Base-by-base conservation (phyloP, 1,284 basidiomycete genomes). In the Ganoderma sinense region DNA sequence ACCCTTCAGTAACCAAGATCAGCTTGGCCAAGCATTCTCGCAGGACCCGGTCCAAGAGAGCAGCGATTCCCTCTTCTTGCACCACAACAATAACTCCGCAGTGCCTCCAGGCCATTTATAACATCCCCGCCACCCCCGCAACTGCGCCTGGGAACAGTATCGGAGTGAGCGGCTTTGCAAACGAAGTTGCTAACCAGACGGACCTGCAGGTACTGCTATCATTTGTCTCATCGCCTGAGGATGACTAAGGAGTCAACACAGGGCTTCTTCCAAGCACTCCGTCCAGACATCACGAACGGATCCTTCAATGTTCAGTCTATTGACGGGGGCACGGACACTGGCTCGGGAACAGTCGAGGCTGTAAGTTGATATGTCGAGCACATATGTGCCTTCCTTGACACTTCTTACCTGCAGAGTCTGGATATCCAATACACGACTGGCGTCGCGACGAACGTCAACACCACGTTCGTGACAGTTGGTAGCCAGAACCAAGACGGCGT, bases 381-480 rank as follows among this genome's bases (percentile, higher is more conserved):
- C 5, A 89, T 89, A 26, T 53, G 10, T 23, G 23, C n/a, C 11
- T 74, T 81, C 56, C 68, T 11, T 36, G 36, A 10, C 62, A 56
- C 53, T 84, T 1, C 18, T 20, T 79, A 88, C 85, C 78, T 20
- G 11, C 88, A 59, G 59, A 88, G 89, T 74, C 80, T 91, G 18
- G 89, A 91, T 73, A 87, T 89, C 45, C 88, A 92, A 79, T 90
- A 90, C 67, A 86, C 88, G 6, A 85, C 83, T 14, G 89, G 86
- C 14, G 79, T 92, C 87, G 87, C 80, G 87, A 87, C 81, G 84
- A 85, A 82, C 83, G 72, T 73, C 26, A 53, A 71, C 31, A 65
- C 66, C 14, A 77, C 41, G 41, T 71, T 72, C 45, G 41, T 69
- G 20, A 69, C 71, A 18, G 71, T 72, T 26, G 75, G 73, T n/a